Evolutionary conservation across 2,329 filamentous ascomycete genomes (phyloP).

Genomic region (Fusarium sp.): DNA sequence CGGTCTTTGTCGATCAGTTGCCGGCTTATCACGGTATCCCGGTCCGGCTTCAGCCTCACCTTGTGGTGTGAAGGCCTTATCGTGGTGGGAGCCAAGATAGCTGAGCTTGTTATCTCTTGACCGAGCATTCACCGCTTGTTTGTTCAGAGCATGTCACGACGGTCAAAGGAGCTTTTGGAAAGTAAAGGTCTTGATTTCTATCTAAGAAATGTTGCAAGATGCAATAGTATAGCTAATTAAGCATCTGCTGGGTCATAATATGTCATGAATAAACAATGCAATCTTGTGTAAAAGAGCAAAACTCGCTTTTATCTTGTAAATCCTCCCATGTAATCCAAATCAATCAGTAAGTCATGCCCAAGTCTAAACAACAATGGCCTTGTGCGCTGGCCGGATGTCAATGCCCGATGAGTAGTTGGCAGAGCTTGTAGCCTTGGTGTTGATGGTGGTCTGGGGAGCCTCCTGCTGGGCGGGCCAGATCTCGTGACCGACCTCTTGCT

Average conservation of each 20-base stretch:
- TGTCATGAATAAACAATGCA: slow-evolving; percentile 32
- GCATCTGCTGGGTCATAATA: slow-evolving; percentile 27
- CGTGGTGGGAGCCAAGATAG: background rate
- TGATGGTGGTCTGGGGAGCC: slow-evolving; percentile 43
- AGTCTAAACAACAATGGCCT: slow-evolving; percentile 35
- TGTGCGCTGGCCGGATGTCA: slow-evolving; percentile 46
- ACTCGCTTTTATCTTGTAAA: slow-evolving; percentile 31
- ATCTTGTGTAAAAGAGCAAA: slow-evolving; percentile 31
- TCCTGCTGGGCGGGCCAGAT: slow-evolving; percentile 63
- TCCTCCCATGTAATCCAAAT: slow-evolving; percentile 1
- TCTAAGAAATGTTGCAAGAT: slow-evolving; percentile 22
- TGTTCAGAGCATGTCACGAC: background rate
- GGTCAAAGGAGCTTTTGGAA: background rate
- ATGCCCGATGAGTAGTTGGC: slow-evolving; percentile 49
- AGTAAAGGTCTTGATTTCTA: slow-evolving; percentile 19
- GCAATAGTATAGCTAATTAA: slow-evolving; percentile 20
- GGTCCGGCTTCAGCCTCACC: slow-evolving; percentile 15
- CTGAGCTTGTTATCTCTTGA: slow-evolving; percentile 17
- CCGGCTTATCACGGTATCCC: slow-evolving; percentile 25
- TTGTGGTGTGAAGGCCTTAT: slow-evolving; percentile 11
- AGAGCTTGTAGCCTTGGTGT: slow-evolving; percentile 41
- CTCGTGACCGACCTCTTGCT: slow-evolving; percentile 56
- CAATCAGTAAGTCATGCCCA: background rate
- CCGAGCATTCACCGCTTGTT: slow-evolving; percentile 20
- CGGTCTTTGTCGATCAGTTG: slow-evolving; percentile 7